Evolutionary conservation across 306 rosid genomes (phyloP).

Genomic region (Fragaria vesca): DNA sequence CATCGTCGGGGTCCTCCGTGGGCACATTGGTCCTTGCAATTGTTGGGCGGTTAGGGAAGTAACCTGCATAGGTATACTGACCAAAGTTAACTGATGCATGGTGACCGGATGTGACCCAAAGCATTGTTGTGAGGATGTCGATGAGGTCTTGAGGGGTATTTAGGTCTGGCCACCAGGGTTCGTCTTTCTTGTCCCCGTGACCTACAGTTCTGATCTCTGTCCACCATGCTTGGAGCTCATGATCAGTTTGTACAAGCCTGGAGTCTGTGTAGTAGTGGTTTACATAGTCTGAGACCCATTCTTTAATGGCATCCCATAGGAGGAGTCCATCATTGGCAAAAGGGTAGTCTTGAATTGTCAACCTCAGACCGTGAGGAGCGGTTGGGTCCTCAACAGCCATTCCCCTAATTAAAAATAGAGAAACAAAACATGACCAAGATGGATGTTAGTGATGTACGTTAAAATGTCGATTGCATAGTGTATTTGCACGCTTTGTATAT

Average conservation of each 20-base stretch:
- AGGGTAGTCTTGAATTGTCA: constrained; percentile 66
- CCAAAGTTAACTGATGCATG: constrained; percentile 86
- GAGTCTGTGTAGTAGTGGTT: constrained; percentile 48
- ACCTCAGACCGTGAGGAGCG: constrained; percentile 66
- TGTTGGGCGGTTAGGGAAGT: constrained; percentile 71
- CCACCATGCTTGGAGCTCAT: constrained; percentile 92
- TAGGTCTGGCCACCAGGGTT: constrained; percentile 77
- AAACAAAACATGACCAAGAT: background rate
- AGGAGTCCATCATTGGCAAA: constrained; percentile 71
- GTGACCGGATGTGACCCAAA: constrained; percentile 73
- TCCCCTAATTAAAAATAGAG: constrained; percentile 38
- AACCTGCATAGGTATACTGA: constrained; percentile 59
- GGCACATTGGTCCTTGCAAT: constrained; percentile 65
- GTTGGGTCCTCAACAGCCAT: constrained; percentile 66
- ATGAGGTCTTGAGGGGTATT: constrained; percentile 56
- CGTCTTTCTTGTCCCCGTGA: constrained; percentile 72
- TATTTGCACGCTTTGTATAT: too few species aligned
- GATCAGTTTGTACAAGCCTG: constrained; percentile 36
- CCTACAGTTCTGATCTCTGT: constrained; percentile 62
- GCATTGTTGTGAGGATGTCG: constrained; percentile 43
- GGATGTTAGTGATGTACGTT: background rate
- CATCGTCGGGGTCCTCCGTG: constrained; percentile 45
- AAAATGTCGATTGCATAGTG: too few species aligned
- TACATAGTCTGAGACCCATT: constrained; percentile 71
- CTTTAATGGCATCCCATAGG: constrained; percentile 60